These are phyloP conservation scores for Scheffersomyces parashehatae DNA, from an alignment of 1,139 yeast species.

Conservation along the genomic window DNA sequence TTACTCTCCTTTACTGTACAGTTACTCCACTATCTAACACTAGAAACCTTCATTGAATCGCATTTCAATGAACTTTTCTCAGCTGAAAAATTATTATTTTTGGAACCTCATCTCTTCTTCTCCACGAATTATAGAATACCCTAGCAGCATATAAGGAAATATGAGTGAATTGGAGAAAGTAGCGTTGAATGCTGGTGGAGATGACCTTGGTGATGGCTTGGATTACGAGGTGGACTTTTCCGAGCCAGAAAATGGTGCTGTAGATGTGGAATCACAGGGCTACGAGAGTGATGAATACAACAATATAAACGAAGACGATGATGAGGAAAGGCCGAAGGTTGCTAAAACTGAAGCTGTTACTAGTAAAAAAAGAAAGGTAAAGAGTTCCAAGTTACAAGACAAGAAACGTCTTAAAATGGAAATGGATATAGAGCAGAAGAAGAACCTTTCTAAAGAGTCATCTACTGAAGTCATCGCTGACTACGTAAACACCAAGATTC, in stretches of 20 bases:
- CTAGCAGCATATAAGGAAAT: too few relatives aligned
- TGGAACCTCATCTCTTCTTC: too few relatives aligned
- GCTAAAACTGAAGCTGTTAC: constrained; percentile 16
- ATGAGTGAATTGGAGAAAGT: too few relatives aligned
- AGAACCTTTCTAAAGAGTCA: constrained; percentile 44
- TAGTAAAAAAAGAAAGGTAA: constrained; percentile 31
- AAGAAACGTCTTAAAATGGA: constrained; percentile 64
- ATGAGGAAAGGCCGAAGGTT: constrained; percentile 1
- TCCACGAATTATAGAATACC: too few relatives aligned
- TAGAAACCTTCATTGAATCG: too few relatives aligned
- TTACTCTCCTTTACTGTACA: background rate
- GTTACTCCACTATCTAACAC: background rate
- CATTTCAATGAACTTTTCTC: too few relatives aligned
- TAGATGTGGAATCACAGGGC: background rate
- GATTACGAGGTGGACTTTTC: constrained; percentile 50
- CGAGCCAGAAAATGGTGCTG: constrained; percentile 8
- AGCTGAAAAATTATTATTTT: too few relatives aligned
- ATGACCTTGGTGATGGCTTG: constrained; percentile 71
- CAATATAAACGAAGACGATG: constrained; percentile 3
- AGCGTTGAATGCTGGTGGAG: constrained; percentile 20
- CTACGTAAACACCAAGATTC: constrained; percentile 52
- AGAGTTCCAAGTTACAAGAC: constrained; percentile 38
- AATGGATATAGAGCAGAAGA: constrained; percentile 53
- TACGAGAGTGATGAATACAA: background rate
- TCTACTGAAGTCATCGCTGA: constrained; percentile 61